Evolutionary conservation across 495 filamentous ascomycete genomes (phyloP).

Genomic region (Lineolata rhizophorae): DNA sequence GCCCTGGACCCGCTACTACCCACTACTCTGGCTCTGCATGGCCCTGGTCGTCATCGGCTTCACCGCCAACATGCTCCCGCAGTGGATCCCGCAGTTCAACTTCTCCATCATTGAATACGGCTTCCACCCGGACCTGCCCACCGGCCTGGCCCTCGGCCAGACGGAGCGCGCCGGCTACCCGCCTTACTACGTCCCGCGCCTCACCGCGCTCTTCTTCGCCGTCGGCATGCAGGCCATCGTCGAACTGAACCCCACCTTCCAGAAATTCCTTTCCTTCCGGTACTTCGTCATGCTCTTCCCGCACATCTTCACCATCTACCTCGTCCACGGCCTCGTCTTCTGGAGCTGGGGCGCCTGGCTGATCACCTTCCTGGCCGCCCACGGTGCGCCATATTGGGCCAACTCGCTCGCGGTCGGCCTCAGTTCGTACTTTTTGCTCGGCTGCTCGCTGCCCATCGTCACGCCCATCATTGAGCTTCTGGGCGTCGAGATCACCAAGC

Average conservation of each 20-base stretch:
- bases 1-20: constrained; percentile 13
- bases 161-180: constrained; percentile 14
- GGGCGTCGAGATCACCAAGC: constrained; percentile 8
- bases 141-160: constrained; percentile 13
- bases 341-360: constrained; percentile 18
- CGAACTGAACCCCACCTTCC: constrained; percentile 16
- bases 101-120: constrained; percentile 16
- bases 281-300: constrained; percentile 20
- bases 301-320: no score
- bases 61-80: constrained; percentile 13
- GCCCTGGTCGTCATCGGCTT: constrained; percentile 10
- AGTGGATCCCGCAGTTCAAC: constrained; percentile 12
- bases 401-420: constrained; percentile 8
- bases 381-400: constrained; percentile 5
- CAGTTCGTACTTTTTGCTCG: constrained; percentile 5
- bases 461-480: constrained; percentile 9
- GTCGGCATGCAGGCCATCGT: constrained; percentile 17
- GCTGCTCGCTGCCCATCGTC: constrained; percentile 4
- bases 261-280: constrained; percentile 15
- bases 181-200: constrained; percentile 18
- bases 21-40: constrained; percentile 10
- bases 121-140: constrained; percentile 17
- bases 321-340: constrained; percentile 22
- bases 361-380: constrained; percentile 6
- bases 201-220: constrained; percentile 20